These are phyloP conservation scores for Salix koriyanagi DNA, from an alignment of 345 rosid genomes.

Conservation along the genomic window DNA sequence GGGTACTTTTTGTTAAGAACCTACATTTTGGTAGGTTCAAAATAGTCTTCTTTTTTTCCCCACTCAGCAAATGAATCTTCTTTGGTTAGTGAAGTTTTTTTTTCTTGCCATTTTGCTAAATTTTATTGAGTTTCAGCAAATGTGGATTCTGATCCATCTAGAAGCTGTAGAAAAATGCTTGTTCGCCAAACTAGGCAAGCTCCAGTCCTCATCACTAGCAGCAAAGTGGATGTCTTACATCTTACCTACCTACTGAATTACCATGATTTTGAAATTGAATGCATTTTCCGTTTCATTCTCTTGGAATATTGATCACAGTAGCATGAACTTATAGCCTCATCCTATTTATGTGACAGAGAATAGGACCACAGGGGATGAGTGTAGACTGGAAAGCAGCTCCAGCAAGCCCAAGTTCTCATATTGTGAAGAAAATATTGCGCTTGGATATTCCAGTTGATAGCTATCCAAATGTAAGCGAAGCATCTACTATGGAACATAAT, in stretches of 20 bases:
- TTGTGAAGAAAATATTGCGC: slow-evolving; percentile 83
- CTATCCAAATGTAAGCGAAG: slow-evolving; percentile 58
- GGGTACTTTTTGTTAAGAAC: not conserved
- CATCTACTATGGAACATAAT: not conserved
- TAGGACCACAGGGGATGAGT: slow-evolving; percentile 79
- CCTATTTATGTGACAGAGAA: slow-evolving; percentile 42
- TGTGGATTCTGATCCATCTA: not conserved
- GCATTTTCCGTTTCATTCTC: not conserved
- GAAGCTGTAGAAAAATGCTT: not conserved
- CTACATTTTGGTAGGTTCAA: not conserved
- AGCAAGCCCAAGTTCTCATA: slow-evolving; percentile 80
- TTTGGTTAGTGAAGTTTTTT: not conserved
- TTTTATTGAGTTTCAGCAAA: not conserved
- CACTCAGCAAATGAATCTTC: not conserved
- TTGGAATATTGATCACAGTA: not conserved
- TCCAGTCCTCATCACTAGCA: not conserved
- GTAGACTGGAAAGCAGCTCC: slow-evolving; percentile 98
- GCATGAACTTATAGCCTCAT: not conserved
- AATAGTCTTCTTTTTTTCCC: not conserved
- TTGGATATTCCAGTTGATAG: slow-evolving; percentile 95
- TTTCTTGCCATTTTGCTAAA: too few species aligned
- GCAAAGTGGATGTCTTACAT: not conserved
- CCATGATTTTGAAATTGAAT: not conserved
- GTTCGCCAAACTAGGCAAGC: not conserved
- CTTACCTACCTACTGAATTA: not conserved